phyloP scores from a whole-genome alignment of 768 basidiomycete genomes.

The Mycena pura region DNA sequence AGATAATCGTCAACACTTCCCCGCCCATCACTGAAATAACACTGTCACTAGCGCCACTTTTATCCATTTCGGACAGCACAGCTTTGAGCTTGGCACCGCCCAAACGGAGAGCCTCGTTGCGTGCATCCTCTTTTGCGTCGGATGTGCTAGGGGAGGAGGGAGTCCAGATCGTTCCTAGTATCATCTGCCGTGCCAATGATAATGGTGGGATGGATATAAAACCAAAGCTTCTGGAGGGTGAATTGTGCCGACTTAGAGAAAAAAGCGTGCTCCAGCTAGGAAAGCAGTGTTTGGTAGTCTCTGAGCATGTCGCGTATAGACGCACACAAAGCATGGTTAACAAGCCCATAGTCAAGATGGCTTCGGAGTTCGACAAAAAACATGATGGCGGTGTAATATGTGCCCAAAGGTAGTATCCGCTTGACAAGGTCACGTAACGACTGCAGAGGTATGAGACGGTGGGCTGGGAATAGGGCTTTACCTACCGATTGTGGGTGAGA shows the following conservation, averaged over 20 bases:
- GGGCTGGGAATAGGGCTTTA: constrained; percentile 6
- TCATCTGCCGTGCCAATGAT: constrained; percentile 83
- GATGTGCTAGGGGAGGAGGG: constrained; percentile 51
- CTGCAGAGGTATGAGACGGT: constrained; percentile 36
- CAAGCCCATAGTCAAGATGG: constrained; percentile 88
- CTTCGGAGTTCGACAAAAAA: constrained; percentile 90
- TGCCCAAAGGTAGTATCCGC: constrained; percentile 90
- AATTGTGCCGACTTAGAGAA: constrained; percentile 85
- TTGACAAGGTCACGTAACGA: constrained; percentile 87
- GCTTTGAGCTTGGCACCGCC: constrained; percentile 84
- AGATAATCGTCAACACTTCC: constrained; percentile 89
- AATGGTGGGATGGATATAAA: constrained; percentile 93
- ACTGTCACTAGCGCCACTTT: constrained; percentile 59
- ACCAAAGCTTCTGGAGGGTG: constrained; percentile 96
- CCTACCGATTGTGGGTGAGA: constrained; percentile 78
- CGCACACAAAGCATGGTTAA: constrained; percentile 95
- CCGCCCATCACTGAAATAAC: constrained; percentile 91
- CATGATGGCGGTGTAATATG: constrained; percentile 91
- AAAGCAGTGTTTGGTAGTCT: constrained; percentile 94
- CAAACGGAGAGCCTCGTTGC: constrained; percentile 87
- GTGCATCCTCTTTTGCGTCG: constrained; percentile 77
- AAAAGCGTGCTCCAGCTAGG: constrained; percentile 95
- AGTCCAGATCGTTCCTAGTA: constrained; percentile 53
- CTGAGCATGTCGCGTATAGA: constrained; percentile 94
- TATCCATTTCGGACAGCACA: constrained; percentile 78